Base-by-base conservation (phyloP, 148 eudicot species). In the Chenopodium quinoa region DNA sequence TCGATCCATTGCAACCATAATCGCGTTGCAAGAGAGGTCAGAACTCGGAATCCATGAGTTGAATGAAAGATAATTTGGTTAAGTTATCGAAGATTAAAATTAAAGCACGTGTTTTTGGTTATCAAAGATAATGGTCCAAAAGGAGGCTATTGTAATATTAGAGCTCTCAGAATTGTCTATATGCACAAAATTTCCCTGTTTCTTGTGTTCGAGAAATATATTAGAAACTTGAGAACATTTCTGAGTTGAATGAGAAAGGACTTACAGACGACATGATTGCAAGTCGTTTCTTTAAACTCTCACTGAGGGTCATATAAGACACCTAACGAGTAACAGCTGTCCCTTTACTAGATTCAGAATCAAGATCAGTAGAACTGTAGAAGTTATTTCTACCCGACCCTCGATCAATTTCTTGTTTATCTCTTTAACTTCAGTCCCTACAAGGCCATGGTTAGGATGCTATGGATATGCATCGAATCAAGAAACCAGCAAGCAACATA, bases 401-500 rank as follows among this genome's bases (percentile, higher is more conserved):
- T 84, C 82, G 34, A 79, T 27, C 5, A 87, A 84, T n/a, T 46
- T 79, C 67, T 75, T 34, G 68, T 84, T 87, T 22, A 73, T 79
- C 37, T 80, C 85, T 77, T 68, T 84, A 75, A 89, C 86, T 82
- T 89, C 90, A 34, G 79, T 73, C 50, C 78, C 3, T 29, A 89
- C 27, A 54, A 29, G 22, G 16, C n/a, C 25, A 40, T 75, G 46
- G 52, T 69, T 80, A 14, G 69, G 52, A 88, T 87, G 87, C 72
- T 20, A 63, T 20, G 19, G 19, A 32, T 37, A 69, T 34, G 22
- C 34, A 34, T 32, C 6, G 7, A 62, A 25, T n/a, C 25, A n/a
- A 56, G 62, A 17, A 56, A 56, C 62, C 13, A 56, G 4, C 7
- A 56, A 56, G 16, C 6, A 56, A 17, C 19, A 17, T 56, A 17